phyloP scores from a whole-genome alignment of 179 eudicot species.

The Sideroxylon spinosum region DNA sequence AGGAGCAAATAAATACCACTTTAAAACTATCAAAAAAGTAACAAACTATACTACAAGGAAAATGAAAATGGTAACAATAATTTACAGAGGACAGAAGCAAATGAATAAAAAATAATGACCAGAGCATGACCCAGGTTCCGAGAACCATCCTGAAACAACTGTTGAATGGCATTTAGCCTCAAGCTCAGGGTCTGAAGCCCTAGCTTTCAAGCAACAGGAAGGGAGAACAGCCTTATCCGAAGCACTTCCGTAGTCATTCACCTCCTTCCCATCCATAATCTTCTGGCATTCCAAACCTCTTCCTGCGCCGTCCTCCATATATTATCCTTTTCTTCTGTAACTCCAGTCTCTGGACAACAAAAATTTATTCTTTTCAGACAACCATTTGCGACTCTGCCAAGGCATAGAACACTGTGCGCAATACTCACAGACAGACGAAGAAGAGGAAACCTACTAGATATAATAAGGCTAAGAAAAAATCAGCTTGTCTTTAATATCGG shows the following conservation, averaged over 20 bases:
- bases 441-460: neutral
- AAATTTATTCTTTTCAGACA: neutral
- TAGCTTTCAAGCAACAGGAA: constrained; percentile 87
- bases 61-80: neutral
- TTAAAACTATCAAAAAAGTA: neutral
- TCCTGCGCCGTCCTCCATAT: constrained; percentile 69
- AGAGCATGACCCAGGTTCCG: constrained; percentile 48
- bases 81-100: neutral
- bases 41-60: neutral
- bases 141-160: constrained; percentile 98
- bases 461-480: neutral
- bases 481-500: neutral
- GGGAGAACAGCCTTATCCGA: constrained; percentile 46
- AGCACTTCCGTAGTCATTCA: constrained; percentile 36
- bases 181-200: constrained; percentile 51
- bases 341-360: constrained; percentile 75
- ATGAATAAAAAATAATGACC: constrained; percentile 40
- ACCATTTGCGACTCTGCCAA: neutral
- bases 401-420: neutral
- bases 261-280: constrained; percentile 83
- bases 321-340: constrained; percentile 45
- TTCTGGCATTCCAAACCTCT: constrained; percentile 71
- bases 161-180: constrained; percentile 86
- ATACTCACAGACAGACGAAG: neutral
- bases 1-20: constrained; percentile 4